Evolutionary conservation across 257 asterid species (phyloP), one percentile per base, ranked within the genome.

Genomic region (Prunella vulgaris): DNA sequence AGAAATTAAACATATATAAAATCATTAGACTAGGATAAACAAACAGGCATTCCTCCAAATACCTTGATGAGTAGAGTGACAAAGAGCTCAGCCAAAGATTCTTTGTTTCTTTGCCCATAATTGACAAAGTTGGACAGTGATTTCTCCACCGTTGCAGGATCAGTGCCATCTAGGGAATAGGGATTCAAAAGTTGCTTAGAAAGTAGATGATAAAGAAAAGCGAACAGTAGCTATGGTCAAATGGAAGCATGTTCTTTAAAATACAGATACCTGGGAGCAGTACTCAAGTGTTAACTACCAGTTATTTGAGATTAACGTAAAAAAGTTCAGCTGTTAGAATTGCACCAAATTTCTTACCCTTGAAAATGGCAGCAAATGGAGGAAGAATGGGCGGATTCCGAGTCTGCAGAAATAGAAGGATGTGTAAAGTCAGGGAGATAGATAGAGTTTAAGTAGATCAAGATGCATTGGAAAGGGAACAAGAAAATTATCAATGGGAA

Each of bases 341-440:
- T 42, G 15, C 22, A 46, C 5, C 7, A 46, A n/a, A n/a, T 7
- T 9, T 51, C 46, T 71, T 84, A 93, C 98, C 97, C 81, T 72
- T 80, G 12, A 90, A 73, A 69, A 93, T 71, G 67, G 80, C 85
- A 78, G 89, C 74, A 83, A 93, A 93, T 24, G 96, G 89, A 82
- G 98, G 98, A 60, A 93, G 87, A 74, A 93, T 79, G 10, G 93
- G 94, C 69, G 97, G 96, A 66, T 63, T 75, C 65, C 98, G 92
- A 14, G 94, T 90, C 98, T 93, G 95, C 73, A 74, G 32, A 68
- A 40, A 57, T 51, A 62, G 64, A 59, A 57, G 37, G 13, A 52
- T 51, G 10, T 5, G 53, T 7, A 30, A 28, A 57, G 38, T 60
- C 25, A 27, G 60, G 60, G 64, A 68, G 33, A 69, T 10, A 25